These are phyloP conservation scores for Suillus alpinus DNA, from an alignment of 768 basidiomycete species.

Conservation along the genomic window DNA sequence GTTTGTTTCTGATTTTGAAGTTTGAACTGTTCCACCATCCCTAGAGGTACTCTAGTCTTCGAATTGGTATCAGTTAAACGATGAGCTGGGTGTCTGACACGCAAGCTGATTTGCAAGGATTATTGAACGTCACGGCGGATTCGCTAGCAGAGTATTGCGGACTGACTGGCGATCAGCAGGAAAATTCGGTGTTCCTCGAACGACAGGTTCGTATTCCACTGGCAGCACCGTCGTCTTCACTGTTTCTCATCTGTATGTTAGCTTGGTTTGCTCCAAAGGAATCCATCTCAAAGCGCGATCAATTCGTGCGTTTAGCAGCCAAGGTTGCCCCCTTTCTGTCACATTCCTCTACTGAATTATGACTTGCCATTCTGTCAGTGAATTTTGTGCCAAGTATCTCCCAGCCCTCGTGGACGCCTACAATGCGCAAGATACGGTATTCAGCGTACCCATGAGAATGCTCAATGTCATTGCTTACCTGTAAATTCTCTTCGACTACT, in stretches of 20 bases:
- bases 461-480: constrained; percentile 35
- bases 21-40: background rate
- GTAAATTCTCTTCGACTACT: constrained; percentile 16
- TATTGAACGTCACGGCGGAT: constrained; percentile 12
- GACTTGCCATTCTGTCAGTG: constrained; percentile 13
- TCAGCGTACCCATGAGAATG: constrained; percentile 26
- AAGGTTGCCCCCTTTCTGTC: background rate
- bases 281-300: constrained; percentile 19
- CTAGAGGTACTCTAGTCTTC: background rate
- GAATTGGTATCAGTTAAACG: background rate
- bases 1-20: background rate
- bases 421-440: constrained; percentile 19
- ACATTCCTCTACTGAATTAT: background rate
- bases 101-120: constrained; percentile 3
- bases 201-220: constrained; percentile 10
- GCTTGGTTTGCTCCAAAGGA: constrained; percentile 29
- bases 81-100: background rate
- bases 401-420: constrained; percentile 32
- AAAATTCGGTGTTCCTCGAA: constrained; percentile 7
- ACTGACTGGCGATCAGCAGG: constrained; percentile 10
- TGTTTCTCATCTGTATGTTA: constrained; percentile 6
- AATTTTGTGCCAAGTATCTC: constrained; percentile 39
- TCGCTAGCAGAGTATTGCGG: constrained; percentile 14
- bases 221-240: background rate
- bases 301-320: background rate